Conservation (phyloP, 148 eudicot genomes). For the Rhododendron simsii region DNA sequence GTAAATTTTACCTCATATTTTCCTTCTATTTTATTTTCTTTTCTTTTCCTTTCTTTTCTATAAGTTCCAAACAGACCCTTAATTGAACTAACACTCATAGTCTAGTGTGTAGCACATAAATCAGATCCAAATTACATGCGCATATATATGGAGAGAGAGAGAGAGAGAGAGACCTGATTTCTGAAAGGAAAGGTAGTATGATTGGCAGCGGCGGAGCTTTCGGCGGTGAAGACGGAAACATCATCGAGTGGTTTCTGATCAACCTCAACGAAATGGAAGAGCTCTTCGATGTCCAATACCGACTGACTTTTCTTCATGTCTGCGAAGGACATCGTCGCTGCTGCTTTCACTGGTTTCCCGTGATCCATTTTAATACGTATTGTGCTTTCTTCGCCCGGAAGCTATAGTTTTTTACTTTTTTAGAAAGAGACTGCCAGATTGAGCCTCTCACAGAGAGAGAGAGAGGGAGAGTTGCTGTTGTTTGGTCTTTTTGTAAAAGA, state of each 20-base stretch:
- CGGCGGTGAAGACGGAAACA: not conserved
- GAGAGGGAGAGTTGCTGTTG: not conserved
- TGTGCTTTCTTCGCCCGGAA: not conserved
- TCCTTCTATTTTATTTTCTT: no score
- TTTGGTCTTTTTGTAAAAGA: no score
- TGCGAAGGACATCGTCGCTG: not conserved
- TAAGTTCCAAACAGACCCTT: no score
- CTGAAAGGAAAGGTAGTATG: not conserved
- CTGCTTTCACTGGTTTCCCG: not conserved
- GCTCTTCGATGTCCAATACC: constrained; percentile 16
- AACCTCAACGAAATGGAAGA: not conserved
- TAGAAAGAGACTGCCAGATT: not conserved
- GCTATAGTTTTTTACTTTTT: not conserved
- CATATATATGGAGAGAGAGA: not conserved
- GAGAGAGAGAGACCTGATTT: constrained; percentile 4
- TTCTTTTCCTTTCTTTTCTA: no score
- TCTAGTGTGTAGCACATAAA: not conserved
- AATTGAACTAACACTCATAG: not conserved
- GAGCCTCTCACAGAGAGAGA: not conserved
- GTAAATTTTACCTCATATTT: no score
- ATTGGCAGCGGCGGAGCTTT: not conserved
- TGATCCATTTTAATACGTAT: not conserved
- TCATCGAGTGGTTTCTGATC: not conserved
- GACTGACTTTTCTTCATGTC: constrained; percentile 25
- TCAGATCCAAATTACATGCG: not conserved